Evolutionary conservation across 441 rosid species (phyloP), one percentile per base, ranked within the genome.

Genomic region (Isatis lusitanica): DNA sequence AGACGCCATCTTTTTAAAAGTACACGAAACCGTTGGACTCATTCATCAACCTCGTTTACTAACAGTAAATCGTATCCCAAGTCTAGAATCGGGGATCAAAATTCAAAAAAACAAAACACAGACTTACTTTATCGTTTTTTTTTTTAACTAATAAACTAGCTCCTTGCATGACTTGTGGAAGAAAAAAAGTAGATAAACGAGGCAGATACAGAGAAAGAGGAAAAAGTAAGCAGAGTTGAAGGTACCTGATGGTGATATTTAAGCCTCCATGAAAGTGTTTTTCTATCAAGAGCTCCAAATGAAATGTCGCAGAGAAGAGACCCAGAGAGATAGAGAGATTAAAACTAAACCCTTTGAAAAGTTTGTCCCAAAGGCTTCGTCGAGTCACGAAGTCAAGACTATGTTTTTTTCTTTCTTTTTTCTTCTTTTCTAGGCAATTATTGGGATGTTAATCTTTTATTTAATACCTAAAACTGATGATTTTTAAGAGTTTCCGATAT

Each of bases 271-370:
- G 83, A 79, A 78, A 74, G 71, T 67, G 52, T 28, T 62, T 39
- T 12, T 26, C 42, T 40, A 56, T 16, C 4, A 47, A 77, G 79
- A 58, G 68, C 68, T 70, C 68, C 75, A 67, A 64, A 78, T 79
- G 57, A 61, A 73, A 67, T 58, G 75, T 73, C 66, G 8, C 72
- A 60, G 63, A 71, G 80, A 76, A 64, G 68, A 70, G 73, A 71
- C 76, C 69, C 73, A 63, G 74, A 70, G 69, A 33, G 57, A 78
- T 44, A 51, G 50, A 73, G 74, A 74, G 60, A 75, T 71, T 64
- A 74, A 70, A 76, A 82, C 77, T 79, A 74, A 76, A 76, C 80
- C 81, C 82, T 67, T 66, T 79, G 83, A 73, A 73, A 80, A 74
- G 68, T 77, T 76, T 73, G 56, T 30, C 30, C 35, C 60, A 44